Percentiles rank a stretch among this genome's conserved stretches.
These are phyloP conservation scores for Dryadomyces sulphureus DNA, from an alignment of 2,329 filamentous ascomycete genomes.

Conservation along the genomic window DNA sequence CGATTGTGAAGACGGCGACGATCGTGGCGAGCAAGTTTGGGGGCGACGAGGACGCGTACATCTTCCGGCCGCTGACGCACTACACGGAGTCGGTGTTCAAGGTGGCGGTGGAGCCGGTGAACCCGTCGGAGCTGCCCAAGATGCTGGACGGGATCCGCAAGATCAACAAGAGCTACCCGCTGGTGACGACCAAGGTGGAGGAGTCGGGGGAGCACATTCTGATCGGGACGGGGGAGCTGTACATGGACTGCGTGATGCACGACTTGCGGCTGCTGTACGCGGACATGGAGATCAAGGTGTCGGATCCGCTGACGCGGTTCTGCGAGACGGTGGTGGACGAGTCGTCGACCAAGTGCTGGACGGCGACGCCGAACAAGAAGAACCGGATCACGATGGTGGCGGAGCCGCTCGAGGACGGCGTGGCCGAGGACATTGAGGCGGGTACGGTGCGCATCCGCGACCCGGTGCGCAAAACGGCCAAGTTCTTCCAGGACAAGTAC, in stretches of 20 bases:
- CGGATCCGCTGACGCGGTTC: conserved; percentile 92
- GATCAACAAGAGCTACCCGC: conserved; percentile 93
- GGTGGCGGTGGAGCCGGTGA: conserved; percentile 94
- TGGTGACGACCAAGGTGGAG: conserved; percentile 93
- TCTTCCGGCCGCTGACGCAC: conserved; percentile 84
- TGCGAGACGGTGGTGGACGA: conserved; percentile 97
- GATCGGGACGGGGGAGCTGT: conserved; percentile 91
- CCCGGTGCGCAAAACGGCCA: conserved; percentile 81
- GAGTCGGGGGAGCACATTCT: conserved; percentile 95
- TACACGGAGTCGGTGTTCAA: conserved; percentile 98
- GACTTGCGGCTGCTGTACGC: conserved; percentile 87
- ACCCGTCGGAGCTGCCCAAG: conserved; percentile 92
- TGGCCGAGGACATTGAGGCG: conserved; percentile 85
- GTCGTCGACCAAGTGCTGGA: conserved; percentile 94
- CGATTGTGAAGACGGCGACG: conserved; percentile 94
- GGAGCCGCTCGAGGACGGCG: conserved; percentile 86
- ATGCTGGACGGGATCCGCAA: conserved; percentile 96
- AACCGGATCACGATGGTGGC: conserved; percentile 99
- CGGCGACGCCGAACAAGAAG: conserved; percentile 96
- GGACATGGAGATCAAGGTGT: conserved; percentile 99
- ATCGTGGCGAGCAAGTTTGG: conserved; percentile 68
- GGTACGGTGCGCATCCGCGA: conserved; percentile 86
- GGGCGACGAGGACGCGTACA: conserved; percentile 83
- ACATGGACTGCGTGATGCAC: conserved; percentile 98
- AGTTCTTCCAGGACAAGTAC: conserved; percentile 94